These are phyloP conservation scores for Dictyostelium brefeldianum DNA, from an alignment of 78 protist genomes.

Conservation along the genomic window DNA sequence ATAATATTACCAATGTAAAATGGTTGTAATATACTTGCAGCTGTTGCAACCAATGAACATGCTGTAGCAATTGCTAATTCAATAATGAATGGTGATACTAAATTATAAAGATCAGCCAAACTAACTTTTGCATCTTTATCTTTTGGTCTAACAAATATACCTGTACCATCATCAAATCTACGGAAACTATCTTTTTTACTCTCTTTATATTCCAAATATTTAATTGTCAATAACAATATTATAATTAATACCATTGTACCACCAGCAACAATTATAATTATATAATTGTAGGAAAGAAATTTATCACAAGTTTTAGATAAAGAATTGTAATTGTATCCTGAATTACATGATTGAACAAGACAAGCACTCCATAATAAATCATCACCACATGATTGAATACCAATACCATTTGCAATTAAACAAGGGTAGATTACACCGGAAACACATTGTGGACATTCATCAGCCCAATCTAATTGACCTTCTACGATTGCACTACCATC, in stretches of 20 bases:
- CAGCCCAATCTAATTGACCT: slow-evolving; percentile 25
- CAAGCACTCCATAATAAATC: slow-evolving; percentile 30
- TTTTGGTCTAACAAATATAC: slow-evolving; percentile 22
- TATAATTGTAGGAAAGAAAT: slow-evolving; percentile 60
- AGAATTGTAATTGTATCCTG: slow-evolving; percentile 56
- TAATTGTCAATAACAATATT: neutral
- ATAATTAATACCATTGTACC: slow-evolving; percentile 45
- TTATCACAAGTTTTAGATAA: slow-evolving; percentile 23
- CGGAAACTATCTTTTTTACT: neutral
- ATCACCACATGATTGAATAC: neutral
- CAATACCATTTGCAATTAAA: slow-evolving; percentile 45
- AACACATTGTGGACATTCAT: slow-evolving; percentile 56
- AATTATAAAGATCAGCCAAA: slow-evolving; percentile 43
- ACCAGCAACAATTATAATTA: slow-evolving; percentile 75
- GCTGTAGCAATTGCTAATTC: slow-evolving; percentile 30
- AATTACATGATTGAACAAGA: slow-evolving; percentile 31
- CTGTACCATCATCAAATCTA: slow-evolving; percentile 15
- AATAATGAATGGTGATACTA: slow-evolving; percentile 57
- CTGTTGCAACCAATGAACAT: slow-evolving; percentile 64
- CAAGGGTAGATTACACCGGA: slow-evolving; percentile 20
- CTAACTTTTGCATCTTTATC: slow-evolving; percentile 46
- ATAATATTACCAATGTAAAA: slow-evolving; percentile 70
- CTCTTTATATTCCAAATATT: slow-evolving; percentile 32
- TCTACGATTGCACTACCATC: too few species aligned
- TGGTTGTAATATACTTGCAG: slow-evolving; percentile 67